Conservation (phyloP, 2,329 filamentous ascomycete species). For the Pseudocercospora crystallina region DNA sequence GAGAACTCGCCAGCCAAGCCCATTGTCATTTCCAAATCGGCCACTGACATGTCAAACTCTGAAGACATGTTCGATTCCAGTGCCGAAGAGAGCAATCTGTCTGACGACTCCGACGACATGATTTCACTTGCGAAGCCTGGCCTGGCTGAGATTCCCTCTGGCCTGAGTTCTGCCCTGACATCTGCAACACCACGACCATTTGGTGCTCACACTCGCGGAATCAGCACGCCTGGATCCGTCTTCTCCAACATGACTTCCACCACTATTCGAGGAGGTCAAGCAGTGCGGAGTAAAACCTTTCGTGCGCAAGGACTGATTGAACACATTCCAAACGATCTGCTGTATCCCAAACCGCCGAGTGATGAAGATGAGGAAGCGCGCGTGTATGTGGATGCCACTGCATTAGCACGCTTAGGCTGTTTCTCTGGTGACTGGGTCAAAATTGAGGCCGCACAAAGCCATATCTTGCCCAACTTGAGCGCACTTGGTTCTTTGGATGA, state of each 20-base stretch:
- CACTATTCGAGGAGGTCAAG: constrained; percentile 69
- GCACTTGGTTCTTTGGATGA: constrained; percentile 67
- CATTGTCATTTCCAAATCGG: constrained; percentile 37
- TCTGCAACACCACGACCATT: constrained; percentile 77
- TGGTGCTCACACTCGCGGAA: constrained; percentile 69
- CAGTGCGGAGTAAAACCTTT: constrained; percentile 75
- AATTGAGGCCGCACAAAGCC: constrained; percentile 74
- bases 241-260: constrained; percentile 85
- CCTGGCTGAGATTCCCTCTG: constrained; percentile 73
- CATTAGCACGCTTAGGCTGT: constrained; percentile 84
- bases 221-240: constrained; percentile 80
- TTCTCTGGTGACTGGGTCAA: constrained; percentile 98
- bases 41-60: constrained; percentile 43
- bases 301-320: constrained; percentile 75
- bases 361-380: constrained; percentile 87
- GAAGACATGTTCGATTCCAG: constrained; percentile 61
- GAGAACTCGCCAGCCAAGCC: constrained; percentile 53
- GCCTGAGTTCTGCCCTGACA: constrained; percentile 75
- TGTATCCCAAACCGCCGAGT: constrained; percentile 78
- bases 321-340: constrained; percentile 69
- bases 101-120: constrained; percentile 91
- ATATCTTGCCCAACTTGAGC: constrained; percentile 65
- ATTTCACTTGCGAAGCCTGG: constrained; percentile 83
- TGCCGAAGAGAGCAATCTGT: constrained; percentile 71
- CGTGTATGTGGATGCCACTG: constrained; percentile 85